Base-by-base conservation (phyloP, 2,329 filamentous ascomycete genomes). In the Seiridium unicorne region DNA sequence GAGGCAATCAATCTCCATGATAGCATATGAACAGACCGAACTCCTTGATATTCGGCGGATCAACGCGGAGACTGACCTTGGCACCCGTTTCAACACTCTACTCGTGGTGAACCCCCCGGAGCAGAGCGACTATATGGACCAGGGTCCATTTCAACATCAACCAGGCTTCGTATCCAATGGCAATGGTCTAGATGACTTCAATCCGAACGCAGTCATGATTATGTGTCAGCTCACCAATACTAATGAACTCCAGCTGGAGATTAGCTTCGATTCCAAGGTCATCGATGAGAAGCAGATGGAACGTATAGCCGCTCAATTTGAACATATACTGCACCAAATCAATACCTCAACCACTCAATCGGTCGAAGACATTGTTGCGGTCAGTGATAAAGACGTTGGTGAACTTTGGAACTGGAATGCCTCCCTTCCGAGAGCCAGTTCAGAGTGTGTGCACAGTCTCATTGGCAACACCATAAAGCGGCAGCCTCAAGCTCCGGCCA, bases 381-480 rank as follows among this genome's bases (percentile, higher is more conserved):
- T 57, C 34, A 57, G 55, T 35, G 13, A 3, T 26, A 34, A 36
- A 13, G 44, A 57, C 13, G 34, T n/a, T 5, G n/a, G 1, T n/a
- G 35, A 35, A 4, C 36, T 57, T 5, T 7, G 46, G 3, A 18
- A 49, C 11, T 40, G 44, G 44, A 57, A 57, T 18, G 44, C 34
- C 9, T 40, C 42, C 34, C 44, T 11, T 42, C 38, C 13, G 1
- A 42, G 2, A 42, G 38, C 75, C 67, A 73, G 71, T 53, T 77
- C 73, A 54, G 75, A 68, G 9, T 66, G 80, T 64, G 66, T 83
- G 0, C 80, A 82, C 63, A 74, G 79, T 5, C 68, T 82, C 3
- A 74, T 84, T 18, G 69, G 70, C 18, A 65, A 66, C 35, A 42
- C 38, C 38, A 42, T 76, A 70, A 2, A 80, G 73, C 1, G 72